These are phyloP conservation scores for Tetrapisispora pingtungensis DNA, from an alignment of 805 yeast species.

Conservation along the genomic window DNA sequence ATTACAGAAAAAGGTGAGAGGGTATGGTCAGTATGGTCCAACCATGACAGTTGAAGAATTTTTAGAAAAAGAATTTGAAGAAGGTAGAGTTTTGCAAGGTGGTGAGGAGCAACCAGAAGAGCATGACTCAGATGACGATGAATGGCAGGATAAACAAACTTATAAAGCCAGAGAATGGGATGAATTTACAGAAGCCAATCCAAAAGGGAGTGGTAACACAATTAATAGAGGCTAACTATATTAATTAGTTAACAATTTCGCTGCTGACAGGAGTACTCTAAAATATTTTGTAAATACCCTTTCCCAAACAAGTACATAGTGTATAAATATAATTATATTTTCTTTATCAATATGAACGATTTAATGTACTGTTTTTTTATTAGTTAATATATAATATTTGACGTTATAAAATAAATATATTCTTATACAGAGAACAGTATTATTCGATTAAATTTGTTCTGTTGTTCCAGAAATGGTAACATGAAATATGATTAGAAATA, in stretches of 20 bases:
- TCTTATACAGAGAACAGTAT: neutral
- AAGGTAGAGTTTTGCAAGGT: constrained; percentile 66
- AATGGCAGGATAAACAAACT: constrained; percentile 53
- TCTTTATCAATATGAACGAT: too few species aligned
- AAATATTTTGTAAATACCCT: too few species aligned
- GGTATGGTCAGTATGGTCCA: constrained; percentile 88
- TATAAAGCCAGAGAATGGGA: constrained; percentile 84
- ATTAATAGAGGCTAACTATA: constrained; percentile 42
- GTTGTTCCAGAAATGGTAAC: neutral
- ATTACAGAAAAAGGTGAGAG: constrained; percentile 57
- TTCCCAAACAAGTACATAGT: too few species aligned
- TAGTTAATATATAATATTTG: neutral
- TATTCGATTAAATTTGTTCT: neutral
- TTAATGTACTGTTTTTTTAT: neutral
- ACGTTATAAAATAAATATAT: neutral
- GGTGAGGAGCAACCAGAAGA: constrained; percentile 31
- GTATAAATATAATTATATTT: too few species aligned
- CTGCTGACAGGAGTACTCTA: too few species aligned
- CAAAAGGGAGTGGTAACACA: constrained; percentile 86
- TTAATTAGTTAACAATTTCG: too few species aligned
- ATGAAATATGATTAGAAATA: neutral
- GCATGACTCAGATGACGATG: constrained; percentile 42
- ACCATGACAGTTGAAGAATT: constrained; percentile 92
- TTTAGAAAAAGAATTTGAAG: constrained; percentile 71
- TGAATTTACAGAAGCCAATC: constrained; percentile 77